Percentiles rank a stretch among this genome's conserved stretches.
These are phyloP conservation scores for Trichoderma hamatum DNA, from an alignment of 2,329 filamentous ascomycete genomes.

Conservation along the genomic window DNA sequence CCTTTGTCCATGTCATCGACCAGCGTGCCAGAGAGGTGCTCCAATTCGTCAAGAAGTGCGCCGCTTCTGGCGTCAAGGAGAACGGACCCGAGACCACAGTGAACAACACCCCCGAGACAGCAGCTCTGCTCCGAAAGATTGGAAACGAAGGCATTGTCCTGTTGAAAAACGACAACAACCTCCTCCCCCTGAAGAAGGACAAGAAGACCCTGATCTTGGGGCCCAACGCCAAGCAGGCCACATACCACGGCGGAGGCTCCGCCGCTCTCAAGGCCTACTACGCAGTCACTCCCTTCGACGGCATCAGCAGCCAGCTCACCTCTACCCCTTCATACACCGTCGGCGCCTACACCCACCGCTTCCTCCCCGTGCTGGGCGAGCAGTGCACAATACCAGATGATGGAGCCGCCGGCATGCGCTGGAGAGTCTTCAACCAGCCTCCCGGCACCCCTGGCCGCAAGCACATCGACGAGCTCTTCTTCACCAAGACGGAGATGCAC, in stretches of 20 bases:
- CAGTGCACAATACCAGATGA: conserved; percentile 54
- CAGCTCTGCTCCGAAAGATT: conserved; percentile 64
- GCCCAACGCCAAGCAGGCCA: conserved; percentile 59
- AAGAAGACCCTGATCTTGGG: conserved; percentile 63
- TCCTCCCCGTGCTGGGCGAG: conserved; percentile 61
- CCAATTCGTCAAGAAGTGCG: conserved; percentile 61
- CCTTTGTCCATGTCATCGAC: conserved; percentile 57
- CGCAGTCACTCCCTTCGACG: conserved; percentile 72
- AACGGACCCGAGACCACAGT: conserved; percentile 55
- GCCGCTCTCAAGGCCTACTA: conserved; percentile 65
- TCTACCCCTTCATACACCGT: conserved; percentile 55
- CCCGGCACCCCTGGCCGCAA: conserved; percentile 51
- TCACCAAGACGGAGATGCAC: conserved; percentile 54
- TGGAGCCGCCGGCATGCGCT: conserved; percentile 61
- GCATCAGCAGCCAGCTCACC: conserved; percentile 60
- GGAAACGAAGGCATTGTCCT: conserved; percentile 73
- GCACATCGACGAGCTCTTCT: conserved; percentile 53
- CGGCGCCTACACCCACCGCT: conserved; percentile 66
- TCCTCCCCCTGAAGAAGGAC: conserved; percentile 65
- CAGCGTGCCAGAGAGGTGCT: conserved; percentile 61
- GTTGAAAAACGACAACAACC: conserved; percentile 68
- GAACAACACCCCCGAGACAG: conserved; percentile 63
- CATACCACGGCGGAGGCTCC: conserved; percentile 67
- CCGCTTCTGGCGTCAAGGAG: conserved; percentile 57
- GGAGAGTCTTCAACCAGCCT: conserved; percentile 65